Conservation (phyloP, 2,329 filamentous ascomycete species). For the Torrubiella hemipterigena region DNA sequence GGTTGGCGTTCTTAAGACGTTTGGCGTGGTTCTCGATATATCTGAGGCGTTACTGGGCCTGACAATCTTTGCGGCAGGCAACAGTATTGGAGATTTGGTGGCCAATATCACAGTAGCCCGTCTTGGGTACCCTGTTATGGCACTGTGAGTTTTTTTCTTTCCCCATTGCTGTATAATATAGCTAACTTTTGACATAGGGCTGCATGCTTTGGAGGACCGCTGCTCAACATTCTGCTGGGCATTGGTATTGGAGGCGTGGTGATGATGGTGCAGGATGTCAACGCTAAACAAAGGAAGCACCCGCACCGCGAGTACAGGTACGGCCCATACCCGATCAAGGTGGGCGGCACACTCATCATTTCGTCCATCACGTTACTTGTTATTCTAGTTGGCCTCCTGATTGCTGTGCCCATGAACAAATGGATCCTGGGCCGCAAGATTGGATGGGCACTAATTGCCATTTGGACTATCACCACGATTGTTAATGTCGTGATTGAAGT, state of each 20-base stretch:
- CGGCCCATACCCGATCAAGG: conserved; percentile 69
- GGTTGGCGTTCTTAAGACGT: conserved; percentile 83
- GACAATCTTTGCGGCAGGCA: conserved; percentile 93
- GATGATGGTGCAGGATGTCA: conserved; percentile 65
- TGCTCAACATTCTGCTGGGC: conserved; percentile 93
- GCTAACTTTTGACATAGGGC: conserved; percentile 33
- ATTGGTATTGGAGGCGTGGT: conserved; percentile 86
- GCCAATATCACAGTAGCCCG: conserved; percentile 90
- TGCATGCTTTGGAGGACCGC: conserved; percentile 94
- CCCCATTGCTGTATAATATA: conserved; percentile 11
- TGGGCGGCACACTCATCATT: conserved; percentile 76
- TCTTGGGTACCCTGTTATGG: conserved; percentile 94
- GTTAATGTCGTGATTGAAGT: conserved; percentile 75
- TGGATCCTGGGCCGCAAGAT: conserved; percentile 79
- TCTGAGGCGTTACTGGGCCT: conserved; percentile 89
- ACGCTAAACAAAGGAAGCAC: conserved; percentile 53
- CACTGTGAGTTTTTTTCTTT: conserved; percentile 40
- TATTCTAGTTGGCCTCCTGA: conserved; percentile 65
- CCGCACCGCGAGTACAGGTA: conserved; percentile 53
- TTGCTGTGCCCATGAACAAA: conserved; percentile 71
- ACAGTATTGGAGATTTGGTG: conserved; percentile 86
- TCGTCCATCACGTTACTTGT: conserved; percentile 73
- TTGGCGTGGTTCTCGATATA: conserved; percentile 86
- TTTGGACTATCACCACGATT: conserved; percentile 74
- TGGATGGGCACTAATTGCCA: conserved; percentile 63